A percentile compares a stretch with the other conserved stretches of the same genome.
These are phyloP conservation scores for Amaranthus hypochondriacus DNA, from an alignment of 148 eudicot species.

Conservation along the genomic window DNA sequence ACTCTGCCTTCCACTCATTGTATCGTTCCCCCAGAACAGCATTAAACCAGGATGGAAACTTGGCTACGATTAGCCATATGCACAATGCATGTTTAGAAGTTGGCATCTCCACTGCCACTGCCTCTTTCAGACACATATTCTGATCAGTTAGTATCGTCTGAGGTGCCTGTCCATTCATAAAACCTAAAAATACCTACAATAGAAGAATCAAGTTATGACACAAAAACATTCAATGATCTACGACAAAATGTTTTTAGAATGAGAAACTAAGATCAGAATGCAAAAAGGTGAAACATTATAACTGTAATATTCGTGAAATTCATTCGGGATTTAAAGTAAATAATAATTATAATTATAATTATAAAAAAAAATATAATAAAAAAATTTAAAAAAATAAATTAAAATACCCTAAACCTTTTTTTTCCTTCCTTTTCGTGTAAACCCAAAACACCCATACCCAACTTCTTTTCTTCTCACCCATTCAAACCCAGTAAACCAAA, in stretches of 20 bases:
- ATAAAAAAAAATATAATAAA: background rate
- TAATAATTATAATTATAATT: too few species aligned
- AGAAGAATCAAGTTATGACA: constrained; percentile 5
- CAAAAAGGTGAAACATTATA: background rate
- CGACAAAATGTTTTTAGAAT: background rate
- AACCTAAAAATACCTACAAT: constrained; percentile 58
- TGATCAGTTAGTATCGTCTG: constrained; percentile 88
- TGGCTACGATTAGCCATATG: constrained; percentile 82
- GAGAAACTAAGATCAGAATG: background rate
- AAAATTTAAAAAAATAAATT: too few species aligned
- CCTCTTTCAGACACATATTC: constrained; percentile 85
- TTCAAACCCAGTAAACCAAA: too few species aligned
- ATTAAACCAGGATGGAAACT: constrained; percentile 97
- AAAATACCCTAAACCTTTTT: too few species aligned
- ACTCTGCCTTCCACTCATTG: constrained; percentile 92
- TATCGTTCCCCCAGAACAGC: constrained; percentile 85
- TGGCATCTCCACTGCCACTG: constrained; percentile 81
- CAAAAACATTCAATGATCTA: background rate
- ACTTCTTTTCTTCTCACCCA: too few species aligned
- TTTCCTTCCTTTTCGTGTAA: too few species aligned
- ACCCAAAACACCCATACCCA: too few species aligned
- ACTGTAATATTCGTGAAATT: too few species aligned
- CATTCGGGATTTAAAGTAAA: too few species aligned
- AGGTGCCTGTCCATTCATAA: constrained; percentile 86
- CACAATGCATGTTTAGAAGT: constrained; percentile 88